These are phyloP conservation scores for Claviceps africana DNA, from an alignment of 2,329 filamentous ascomycete genomes.

Conservation along the genomic window DNA sequence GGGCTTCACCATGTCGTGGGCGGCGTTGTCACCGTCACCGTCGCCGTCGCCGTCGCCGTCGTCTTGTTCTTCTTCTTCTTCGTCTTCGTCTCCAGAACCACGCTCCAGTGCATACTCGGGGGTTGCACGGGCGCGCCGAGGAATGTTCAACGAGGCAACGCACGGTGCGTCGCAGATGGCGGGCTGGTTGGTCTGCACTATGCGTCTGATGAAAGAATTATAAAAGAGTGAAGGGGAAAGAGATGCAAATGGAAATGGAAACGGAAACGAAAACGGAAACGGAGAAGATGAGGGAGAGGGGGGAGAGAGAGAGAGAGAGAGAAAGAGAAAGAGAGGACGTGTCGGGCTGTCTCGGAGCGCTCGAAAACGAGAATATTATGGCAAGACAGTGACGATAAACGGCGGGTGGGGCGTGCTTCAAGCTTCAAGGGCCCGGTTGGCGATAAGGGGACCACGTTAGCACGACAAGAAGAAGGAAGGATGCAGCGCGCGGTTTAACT, in stretches of 20 bases:
- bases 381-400: neutral
- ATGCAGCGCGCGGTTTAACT: neutral
- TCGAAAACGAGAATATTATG: conserved; percentile 8
- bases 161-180: neutral
- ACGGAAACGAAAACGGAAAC: too few relatives aligned
- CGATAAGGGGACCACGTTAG: neutral
- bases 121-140: neutral
- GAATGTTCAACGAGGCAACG: neutral
- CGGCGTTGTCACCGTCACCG: neutral
- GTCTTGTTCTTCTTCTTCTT: neutral
- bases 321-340: neutral
- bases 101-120: conserved; percentile 4
- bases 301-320: too few relatives aligned
- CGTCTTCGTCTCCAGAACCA: neutral
- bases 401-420: conserved; percentile 1
- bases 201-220: neutral
- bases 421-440: too few relatives aligned
- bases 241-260: too few relatives aligned
- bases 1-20: conserved; percentile 1
- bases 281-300: too few relatives aligned
- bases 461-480: neutral
- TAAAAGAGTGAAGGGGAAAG: neutral
- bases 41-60: neutral
- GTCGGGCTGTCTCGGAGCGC: conserved; percentile 3
- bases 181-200: neutral